Base-by-base conservation (phyloP, 306 rosid species). In the Lablab purpureus region DNA sequence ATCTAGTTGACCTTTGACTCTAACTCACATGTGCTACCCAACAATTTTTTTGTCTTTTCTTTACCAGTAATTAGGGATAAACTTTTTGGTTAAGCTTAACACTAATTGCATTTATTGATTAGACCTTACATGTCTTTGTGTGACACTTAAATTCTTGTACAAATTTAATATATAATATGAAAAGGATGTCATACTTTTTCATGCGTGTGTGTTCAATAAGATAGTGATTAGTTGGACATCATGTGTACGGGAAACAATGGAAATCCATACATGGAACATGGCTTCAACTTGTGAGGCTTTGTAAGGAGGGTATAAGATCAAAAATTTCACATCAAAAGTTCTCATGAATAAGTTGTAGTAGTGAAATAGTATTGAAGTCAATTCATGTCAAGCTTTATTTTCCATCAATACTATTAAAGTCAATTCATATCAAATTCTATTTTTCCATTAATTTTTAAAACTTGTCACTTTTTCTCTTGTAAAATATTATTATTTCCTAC, bases 251-350 rank as follows among this genome's bases (percentile, higher is more conserved):
- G 77, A 90, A 67, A 89, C 77, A 75, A 81, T 78, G 82, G 82
- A 74, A 80, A 67, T 69, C 88, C 91, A 81, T 85, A 80, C 71
- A 73, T 50, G 76, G 84, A 88, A 88, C 83, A 87, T 90, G 87
- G 81, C 71, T 82, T 72, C 78, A 59, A 59, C 10, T 67, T 74
- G 62, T 30, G 69, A 69, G 41, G 55, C 67, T 71, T 81, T 87
- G 90, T 87, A 89, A 82, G 91, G 97, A 85, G 76, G 85, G 21
- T 82, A 41, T 80, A 51, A 71, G 83, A 91, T 91, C 94, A 88
- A 88, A 83, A 58, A 14, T 63, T 68, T 64, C 86, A 80, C 87
- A 41, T 84, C 79, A 70, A 69, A 87, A 60, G 25, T 84, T 59
- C 27, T 58, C 82, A 75, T 65, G 6, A 36, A 30, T 32, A 34